phyloP scores from a whole-genome alignment of 1,139 yeast genomes.

The Debaryomyces sp. region DNA sequence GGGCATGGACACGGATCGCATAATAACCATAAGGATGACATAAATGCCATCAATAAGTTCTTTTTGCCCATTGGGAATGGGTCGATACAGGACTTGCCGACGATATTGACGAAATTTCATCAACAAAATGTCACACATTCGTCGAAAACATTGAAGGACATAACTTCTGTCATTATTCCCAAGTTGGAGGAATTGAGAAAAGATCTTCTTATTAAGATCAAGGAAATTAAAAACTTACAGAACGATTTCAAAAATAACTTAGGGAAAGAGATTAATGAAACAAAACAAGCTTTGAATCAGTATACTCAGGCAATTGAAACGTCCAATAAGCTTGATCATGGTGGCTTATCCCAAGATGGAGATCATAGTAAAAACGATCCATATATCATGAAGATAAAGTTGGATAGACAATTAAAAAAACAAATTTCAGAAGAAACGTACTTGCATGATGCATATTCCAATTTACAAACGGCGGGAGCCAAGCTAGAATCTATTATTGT shows the following conservation, averaged over 20 bases:
- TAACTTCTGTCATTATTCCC: slow-evolving; percentile 71
- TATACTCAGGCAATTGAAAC: slow-evolving; percentile 48
- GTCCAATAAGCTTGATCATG: slow-evolving; percentile 38
- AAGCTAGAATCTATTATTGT: slow-evolving; percentile 89
- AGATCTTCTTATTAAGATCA: slow-evolving; percentile 80
- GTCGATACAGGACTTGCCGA: slow-evolving; percentile 81
- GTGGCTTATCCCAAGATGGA: slow-evolving; percentile 18
- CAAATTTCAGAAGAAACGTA: slow-evolving; percentile 85
- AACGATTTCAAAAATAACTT: slow-evolving; percentile 83
- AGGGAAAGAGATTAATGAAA: slow-evolving; percentile 65
- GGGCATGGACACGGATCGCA: slow-evolving; percentile 22
- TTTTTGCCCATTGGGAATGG: slow-evolving; percentile 79
- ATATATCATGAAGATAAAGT: slow-evolving; percentile 65
- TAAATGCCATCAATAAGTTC: slow-evolving; percentile 46
- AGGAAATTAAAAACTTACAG: slow-evolving; percentile 79
- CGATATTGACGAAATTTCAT: slow-evolving; percentile 72
- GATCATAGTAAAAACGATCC: slow-evolving; percentile 72
- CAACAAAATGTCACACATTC: slow-evolving; percentile 70
- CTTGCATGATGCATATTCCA: slow-evolving; percentile 83
- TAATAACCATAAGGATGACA: slow-evolving; percentile 29
- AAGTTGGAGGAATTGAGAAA: slow-evolving; percentile 82
- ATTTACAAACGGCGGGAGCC: slow-evolving; percentile 84
- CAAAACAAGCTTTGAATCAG: slow-evolving; percentile 53
- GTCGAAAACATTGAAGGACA: slow-evolving; percentile 70
- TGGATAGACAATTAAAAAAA: slow-evolving; percentile 76